phyloP scores from a whole-genome alignment of 164 flowering plant species.

The Vitis cinerea region DNA sequence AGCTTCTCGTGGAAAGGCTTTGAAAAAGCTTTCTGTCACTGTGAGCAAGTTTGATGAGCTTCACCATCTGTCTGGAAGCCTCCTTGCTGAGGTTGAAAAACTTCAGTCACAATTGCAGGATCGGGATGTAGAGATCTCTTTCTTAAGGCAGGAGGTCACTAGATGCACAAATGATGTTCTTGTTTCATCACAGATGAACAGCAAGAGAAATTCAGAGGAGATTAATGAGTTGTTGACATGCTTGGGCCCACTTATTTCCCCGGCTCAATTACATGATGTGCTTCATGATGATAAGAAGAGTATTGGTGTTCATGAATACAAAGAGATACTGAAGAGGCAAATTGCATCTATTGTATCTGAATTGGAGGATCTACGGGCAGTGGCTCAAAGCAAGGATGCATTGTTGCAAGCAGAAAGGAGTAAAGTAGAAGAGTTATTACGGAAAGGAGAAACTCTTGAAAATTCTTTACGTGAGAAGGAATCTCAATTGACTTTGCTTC shows the following conservation, averaged over 20 bases:
- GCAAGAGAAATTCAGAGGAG: constrained; percentile 53
- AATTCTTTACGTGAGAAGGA: constrained; percentile 71
- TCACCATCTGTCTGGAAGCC: constrained; percentile 73
- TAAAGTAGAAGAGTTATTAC: constrained; percentile 60
- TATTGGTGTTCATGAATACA: constrained; percentile 31
- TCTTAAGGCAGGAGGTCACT: constrained; percentile 93
- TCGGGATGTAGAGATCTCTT: constrained; percentile 85
- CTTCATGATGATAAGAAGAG: constrained; percentile 29
- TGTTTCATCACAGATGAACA: constrained; percentile 59
- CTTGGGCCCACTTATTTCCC: constrained; percentile 49
- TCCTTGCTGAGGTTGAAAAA: constrained; percentile 84
- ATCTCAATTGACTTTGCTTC: constrained; percentile 48
- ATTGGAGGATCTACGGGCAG: constrained; percentile 48
- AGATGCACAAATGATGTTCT: constrained; percentile 87
- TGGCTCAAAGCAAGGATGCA: constrained; percentile 55
- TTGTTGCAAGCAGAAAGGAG: constrained; percentile 61
- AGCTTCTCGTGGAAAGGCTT: constrained; percentile 74
- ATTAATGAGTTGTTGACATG: constrained; percentile 57
- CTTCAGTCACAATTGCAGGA: constrained; percentile 85
- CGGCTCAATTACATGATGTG: constrained; percentile 33
- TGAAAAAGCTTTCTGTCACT: constrained; percentile 78
- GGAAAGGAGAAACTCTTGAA: constrained; percentile 55
- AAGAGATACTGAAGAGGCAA: constrained; percentile 56
- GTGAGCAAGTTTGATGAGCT: constrained; percentile 93
- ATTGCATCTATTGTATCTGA: constrained; percentile 56